Evolutionary conservation across 2,329 filamentous ascomycete species (phyloP), one percentile per base, ranked within the genome.

Genomic region (Fusarium temperatum): DNA sequence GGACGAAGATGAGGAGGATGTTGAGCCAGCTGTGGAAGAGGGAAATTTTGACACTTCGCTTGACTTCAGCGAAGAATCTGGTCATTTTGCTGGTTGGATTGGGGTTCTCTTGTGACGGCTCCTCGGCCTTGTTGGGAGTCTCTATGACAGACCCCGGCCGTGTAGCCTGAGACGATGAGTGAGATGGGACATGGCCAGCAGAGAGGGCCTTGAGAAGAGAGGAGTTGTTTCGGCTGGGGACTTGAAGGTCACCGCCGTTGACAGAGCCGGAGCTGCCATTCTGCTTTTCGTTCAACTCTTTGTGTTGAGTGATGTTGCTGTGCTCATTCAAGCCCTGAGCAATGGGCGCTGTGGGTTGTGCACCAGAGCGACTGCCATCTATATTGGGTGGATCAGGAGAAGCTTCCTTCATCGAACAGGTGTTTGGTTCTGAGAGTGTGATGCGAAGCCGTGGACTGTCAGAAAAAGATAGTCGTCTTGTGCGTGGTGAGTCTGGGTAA

Each of bases 11-110:
- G 72, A 96, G 85, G 75, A 96, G 85, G 62, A 94, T 78, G 80
- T 96, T 96, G 84, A 96, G 85, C 89, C 92, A 94, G 85, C 91
- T 94, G 80, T 93, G 90, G 48, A 91, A 87, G 71, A 95, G 87
- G 74, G 87, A 83, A 80, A 91, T 89, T 78, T 85, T 83, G 72
- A 84, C 83, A 28, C 83, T 84, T 68, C 86, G 85, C 74, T 87
- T 85, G 75, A 89, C 84, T 76, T 89, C 87, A 63, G 82, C 80
- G 42, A 84, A 69, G 68, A 90, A 81, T 74, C 65, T 84, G 82
- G 66, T 82, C 85, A 53, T 74, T 66, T 32, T 65, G 35, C 44
- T 68, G 59, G 84, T 82, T 70, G 82, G 80, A 66, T 74, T 77
- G 63, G 76, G 68, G 58, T 82, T 74, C 61, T 69, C 60, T 68